Percentiles rank a stretch among this genome's conserved stretches.
Evolutionary conservation across 1,284 basidiomycete genomes (phyloP).

Genomic region (Ustilago tritici): DNA sequence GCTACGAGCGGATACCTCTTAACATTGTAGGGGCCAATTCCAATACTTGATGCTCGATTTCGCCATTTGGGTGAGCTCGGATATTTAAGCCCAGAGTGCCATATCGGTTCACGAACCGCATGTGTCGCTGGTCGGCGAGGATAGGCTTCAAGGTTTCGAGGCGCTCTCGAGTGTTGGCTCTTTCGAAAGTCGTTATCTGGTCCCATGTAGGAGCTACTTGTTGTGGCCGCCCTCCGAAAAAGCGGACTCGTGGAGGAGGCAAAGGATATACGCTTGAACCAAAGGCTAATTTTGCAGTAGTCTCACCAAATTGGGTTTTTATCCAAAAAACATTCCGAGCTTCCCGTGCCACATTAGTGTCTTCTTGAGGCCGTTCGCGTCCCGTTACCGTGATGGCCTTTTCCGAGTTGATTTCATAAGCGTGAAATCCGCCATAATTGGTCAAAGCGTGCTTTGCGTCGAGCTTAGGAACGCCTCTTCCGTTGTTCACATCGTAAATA

Average conservation of each 20-base stretch:
- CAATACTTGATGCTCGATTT: no score
- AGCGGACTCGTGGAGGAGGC: accelerated
- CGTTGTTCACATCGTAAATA: background rate
- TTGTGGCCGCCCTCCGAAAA: background rate
- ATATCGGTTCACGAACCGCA: background rate
- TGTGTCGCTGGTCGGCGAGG: background rate
- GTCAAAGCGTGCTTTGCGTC: background rate
- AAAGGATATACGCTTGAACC: background rate
- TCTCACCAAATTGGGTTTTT: no score
- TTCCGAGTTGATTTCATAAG: background rate
- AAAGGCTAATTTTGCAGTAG: background rate
- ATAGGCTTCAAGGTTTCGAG: no score
- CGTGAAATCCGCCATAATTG: background rate
- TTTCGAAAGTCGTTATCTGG: accelerated
- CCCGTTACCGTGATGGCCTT: background rate
- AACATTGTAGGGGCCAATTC: no score
- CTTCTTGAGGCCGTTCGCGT: no score
- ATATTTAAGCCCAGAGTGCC: background rate
- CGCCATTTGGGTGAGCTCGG: background rate
- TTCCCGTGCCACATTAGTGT: background rate
- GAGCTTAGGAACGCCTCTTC: background rate
- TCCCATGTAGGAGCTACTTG: background rate
- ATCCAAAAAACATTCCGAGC: background rate
- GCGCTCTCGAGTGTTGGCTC: accelerated
- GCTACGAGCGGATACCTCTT: no score